Conservation (phyloP, 1,284 basidiomycete genomes). For the Ceratobasidium sp. region DNA sequence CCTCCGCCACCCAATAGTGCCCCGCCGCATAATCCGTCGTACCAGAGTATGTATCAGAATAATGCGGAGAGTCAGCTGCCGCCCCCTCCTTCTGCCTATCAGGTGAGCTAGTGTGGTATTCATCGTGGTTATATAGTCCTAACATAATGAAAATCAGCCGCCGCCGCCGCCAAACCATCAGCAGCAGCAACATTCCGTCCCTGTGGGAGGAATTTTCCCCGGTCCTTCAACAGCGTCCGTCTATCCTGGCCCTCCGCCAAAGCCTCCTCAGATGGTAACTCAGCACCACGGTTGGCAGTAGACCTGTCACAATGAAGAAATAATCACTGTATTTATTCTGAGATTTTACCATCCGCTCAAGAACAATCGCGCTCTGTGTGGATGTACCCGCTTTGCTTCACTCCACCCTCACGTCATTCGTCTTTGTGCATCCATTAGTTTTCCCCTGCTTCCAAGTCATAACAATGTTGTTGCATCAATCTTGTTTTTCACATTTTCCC, state of each 20-base stretch:
- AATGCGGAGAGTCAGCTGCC: slow-evolving; percentile 29
- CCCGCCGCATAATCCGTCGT: slow-evolving; percentile 48
- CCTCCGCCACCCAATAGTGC: slow-evolving; percentile 49
- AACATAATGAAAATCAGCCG: neutral
- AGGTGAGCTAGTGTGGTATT: slow-evolving; percentile 2
- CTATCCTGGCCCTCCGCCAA: slow-evolving; percentile 36
- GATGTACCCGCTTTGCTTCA: no score
- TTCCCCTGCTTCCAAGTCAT: neutral
- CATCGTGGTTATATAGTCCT: neutral
- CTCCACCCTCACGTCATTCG: no score
- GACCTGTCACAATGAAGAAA: neutral
- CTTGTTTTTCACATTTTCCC: slow-evolving; percentile 30
- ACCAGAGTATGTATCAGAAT: slow-evolving; percentile 24
- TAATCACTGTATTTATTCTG: slow-evolving; percentile 25
- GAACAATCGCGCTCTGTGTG: slow-evolving; percentile 28
- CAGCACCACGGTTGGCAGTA: slow-evolving; percentile 35
- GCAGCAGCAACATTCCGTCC: slow-evolving; percentile 29
- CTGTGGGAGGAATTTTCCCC: slow-evolving; percentile 32
- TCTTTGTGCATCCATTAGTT: neutral
- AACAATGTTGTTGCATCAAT: slow-evolving; percentile 16
- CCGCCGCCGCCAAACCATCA: slow-evolving; percentile 17
- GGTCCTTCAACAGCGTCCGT: slow-evolving; percentile 30
- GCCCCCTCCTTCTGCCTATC: slow-evolving; percentile 35
- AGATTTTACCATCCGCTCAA: neutral
- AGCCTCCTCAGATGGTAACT: slow-evolving; percentile 37